A percentile compares a stretch with the other conserved stretches of the same genome.
Conservation (phyloP, 768 basidiomycete genomes). For the Pulveroboletus sp. region DNA sequence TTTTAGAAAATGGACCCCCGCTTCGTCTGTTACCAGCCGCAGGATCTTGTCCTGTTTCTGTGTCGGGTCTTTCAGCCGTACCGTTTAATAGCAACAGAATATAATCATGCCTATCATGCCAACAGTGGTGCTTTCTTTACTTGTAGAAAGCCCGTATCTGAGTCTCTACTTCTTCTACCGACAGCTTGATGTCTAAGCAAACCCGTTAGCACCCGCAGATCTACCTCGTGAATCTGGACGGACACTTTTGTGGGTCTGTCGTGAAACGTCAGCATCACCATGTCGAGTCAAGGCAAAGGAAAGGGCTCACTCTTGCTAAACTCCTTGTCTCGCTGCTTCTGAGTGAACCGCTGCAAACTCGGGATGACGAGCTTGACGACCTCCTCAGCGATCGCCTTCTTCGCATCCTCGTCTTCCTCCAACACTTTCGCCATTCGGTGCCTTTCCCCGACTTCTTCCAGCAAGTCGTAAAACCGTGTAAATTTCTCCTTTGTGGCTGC, state of each 20-base stretch:
- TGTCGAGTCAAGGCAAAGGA: not conserved
- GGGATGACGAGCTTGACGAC: conserved; percentile 75
- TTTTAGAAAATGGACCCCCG: not conserved
- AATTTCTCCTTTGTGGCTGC: conserved; percentile 77
- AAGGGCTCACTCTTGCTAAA: conserved; percentile 71
- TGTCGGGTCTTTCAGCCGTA: not conserved
- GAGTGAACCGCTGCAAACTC: conserved; percentile 66
- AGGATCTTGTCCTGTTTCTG: conserved; percentile 7
- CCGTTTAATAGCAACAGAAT: not conserved
- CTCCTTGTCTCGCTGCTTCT: conserved; percentile 75
- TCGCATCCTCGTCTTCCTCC: conserved; percentile 63
- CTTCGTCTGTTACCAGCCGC: conserved; percentile 4
- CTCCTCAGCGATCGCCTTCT: conserved; percentile 63
- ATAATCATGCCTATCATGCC: too few relatives aligned
- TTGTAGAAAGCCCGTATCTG: conserved; percentile 64
- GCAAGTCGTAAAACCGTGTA: conserved; percentile 72
- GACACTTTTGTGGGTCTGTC: conserved; percentile 53
- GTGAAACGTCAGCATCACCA: not conserved
- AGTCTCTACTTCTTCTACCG: conserved; percentile 67
- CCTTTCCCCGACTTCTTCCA: conserved; percentile 76
- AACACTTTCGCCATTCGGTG: conserved; percentile 66
- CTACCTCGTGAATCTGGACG: conserved; percentile 12
- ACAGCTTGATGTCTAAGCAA: conserved; percentile 71
- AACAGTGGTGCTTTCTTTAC: conserved; percentile 11
- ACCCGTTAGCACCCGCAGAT: conserved; percentile 9